These are phyloP conservation scores for Coprinellus micaceus DNA, from an alignment of 768 basidiomycete species.

Conservation along the genomic window DNA sequence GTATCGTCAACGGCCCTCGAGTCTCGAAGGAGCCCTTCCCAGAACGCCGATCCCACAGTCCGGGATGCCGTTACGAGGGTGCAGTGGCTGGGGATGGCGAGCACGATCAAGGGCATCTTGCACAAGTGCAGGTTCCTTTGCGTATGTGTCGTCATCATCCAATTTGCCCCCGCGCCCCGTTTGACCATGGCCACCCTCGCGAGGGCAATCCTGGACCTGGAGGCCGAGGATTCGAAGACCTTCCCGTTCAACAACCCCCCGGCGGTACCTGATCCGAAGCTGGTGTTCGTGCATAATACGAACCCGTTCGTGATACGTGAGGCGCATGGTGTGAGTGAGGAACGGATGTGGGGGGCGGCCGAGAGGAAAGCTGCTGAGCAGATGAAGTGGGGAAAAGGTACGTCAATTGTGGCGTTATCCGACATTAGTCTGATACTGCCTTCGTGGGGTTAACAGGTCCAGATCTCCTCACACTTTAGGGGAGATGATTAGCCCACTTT, in stretches of 20 bases:
- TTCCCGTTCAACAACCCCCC: slow-evolving; percentile 8
- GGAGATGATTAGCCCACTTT: too few species aligned
- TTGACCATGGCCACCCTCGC: not conserved
- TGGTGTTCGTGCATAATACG: slow-evolving; percentile 5
- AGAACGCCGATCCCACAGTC: not conserved
- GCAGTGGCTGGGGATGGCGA: not conserved
- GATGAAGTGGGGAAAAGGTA: not conserved
- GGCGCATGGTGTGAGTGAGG: slow-evolving; percentile 2
- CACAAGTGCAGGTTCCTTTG: slow-evolving; percentile 1
- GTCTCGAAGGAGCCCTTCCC: not conserved
- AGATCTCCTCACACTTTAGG: too few species aligned
- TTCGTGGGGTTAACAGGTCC: too few species aligned
- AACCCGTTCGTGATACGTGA: not conserved
- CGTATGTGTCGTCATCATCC: not conserved
- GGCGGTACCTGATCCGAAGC: not conserved
- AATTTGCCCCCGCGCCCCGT: not conserved
- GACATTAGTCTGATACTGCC: too few species aligned
- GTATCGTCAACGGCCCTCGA: not conserved
- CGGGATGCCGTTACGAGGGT: not conserved
- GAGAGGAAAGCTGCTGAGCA: not conserved
- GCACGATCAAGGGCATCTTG: not conserved
- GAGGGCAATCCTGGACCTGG: not conserved
- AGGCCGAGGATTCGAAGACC: not conserved
- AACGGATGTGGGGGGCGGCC: slow-evolving; percentile 7
- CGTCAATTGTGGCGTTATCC: too few species aligned